Evolutionary conservation across 352 stramenopile genomes (phyloP).

Genomic region (Phytopythium helicoides): DNA sequence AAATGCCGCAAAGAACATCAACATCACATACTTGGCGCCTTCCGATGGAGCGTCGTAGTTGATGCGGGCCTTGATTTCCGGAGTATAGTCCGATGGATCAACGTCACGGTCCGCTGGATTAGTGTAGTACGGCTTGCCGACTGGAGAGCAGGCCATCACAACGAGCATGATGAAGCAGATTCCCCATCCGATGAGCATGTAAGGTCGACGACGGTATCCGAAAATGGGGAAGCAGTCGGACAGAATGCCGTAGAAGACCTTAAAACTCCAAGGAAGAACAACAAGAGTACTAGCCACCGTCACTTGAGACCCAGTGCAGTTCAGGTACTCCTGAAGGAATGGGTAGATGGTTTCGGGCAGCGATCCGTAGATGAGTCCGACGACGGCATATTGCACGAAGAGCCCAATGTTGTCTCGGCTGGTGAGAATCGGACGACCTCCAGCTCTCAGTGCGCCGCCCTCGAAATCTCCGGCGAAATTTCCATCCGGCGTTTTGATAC

Average conservation of each 20-base stretch:
- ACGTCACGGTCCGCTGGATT: slow-evolving; percentile 18
- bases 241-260: slow-evolving; percentile 64
- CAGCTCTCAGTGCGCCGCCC: slow-evolving; percentile 36
- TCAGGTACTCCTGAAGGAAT: slow-evolving; percentile 50
- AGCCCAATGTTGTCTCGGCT: slow-evolving; percentile 36
- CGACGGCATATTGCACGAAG: slow-evolving; percentile 45
- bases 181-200: slow-evolving; percentile 58
- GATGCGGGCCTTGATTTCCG: slow-evolving; percentile 20
- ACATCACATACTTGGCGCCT: slow-evolving; percentile 52
- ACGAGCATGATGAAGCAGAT: slow-evolving; percentile 37
- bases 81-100: slow-evolving; percentile 17
- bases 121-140: slow-evolving; percentile 47
- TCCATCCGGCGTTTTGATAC: slow-evolving; percentile 23
- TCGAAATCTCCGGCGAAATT: slow-evolving; percentile 15
- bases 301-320: slow-evolving; percentile 25
- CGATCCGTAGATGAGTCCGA: slow-evolving; percentile 48
- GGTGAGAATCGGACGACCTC: slow-evolving; percentile 28
- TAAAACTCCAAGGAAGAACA: slow-evolving; percentile 54
- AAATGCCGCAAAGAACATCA: slow-evolving; percentile 68
- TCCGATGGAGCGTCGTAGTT: slow-evolving; percentile 28
- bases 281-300: slow-evolving; percentile 29
- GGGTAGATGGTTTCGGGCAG: slow-evolving; percentile 49
- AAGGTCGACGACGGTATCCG: slow-evolving; percentile 58
- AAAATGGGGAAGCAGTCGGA: slow-evolving; percentile 53
- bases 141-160: slow-evolving; percentile 35